Evolutionary conservation across 2,329 filamentous ascomycete genomes (phyloP).

Genomic region (Diaporthe sp.): DNA sequence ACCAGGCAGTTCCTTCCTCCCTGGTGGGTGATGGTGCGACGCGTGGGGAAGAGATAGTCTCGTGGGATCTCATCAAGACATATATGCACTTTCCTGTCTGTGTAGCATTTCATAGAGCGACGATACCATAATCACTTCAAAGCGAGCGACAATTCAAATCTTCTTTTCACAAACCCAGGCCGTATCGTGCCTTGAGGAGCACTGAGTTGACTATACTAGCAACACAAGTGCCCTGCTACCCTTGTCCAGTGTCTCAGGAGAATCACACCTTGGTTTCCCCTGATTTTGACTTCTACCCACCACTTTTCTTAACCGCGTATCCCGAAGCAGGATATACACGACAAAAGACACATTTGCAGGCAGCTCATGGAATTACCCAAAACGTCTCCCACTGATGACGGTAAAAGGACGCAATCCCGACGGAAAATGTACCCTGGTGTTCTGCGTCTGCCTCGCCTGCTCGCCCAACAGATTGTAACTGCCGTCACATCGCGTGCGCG

Average conservation of each 20-base stretch:
- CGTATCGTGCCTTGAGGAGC: background rate
- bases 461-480: too few relatives aligned
- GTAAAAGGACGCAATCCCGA: too few relatives aligned
- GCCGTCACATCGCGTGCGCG: too few relatives aligned
- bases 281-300: background rate
- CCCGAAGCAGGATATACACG: background rate
- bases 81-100: background rate
- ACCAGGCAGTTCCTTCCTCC: background rate
- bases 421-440: too few relatives aligned
- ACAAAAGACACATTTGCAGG: too few relatives aligned
- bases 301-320: background rate
- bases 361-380: too few relatives aligned
- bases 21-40: background rate
- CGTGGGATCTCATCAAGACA: background rate
- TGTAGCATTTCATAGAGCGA: conserved; percentile 31
- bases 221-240: background rate
- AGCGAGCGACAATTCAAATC: conserved; percentile 21
- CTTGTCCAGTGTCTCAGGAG: background rate
- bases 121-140: conserved; percentile 19
- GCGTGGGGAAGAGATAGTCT: too few relatives aligned
- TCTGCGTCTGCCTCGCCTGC: too few relatives aligned
- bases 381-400: too few relatives aligned
- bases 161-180: background rate
- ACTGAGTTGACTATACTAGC: background rate
- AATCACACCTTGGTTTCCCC: background rate